Conservation (phyloP, 2,329 filamentous ascomycete species). For the Dactylellina haptotyla region DNA sequence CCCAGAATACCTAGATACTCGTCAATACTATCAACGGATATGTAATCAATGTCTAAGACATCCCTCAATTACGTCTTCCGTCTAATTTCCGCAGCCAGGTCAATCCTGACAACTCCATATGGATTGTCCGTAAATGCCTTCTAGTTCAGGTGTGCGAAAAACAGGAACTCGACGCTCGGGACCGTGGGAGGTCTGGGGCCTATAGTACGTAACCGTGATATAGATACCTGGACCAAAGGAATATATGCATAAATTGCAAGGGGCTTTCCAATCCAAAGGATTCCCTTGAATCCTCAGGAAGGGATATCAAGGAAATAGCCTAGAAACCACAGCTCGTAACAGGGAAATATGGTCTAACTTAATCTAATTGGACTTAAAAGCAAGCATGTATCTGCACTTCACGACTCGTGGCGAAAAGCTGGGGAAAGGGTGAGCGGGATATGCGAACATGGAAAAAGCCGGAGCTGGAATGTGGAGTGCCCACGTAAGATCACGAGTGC, state of each 20-base stretch:
- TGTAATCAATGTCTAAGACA: no score
- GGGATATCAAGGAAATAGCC: slow-evolving; percentile 30
- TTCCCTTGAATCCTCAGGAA: slow-evolving; percentile 2
- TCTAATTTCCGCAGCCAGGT: no score
- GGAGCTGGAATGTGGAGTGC: slow-evolving; percentile 23
- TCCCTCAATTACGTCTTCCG: no score
- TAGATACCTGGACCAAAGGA: slow-evolving; percentile 34
- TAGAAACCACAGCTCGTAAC: slow-evolving; percentile 12
- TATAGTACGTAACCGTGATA: slow-evolving; percentile 12
- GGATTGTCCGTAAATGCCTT: background rate
- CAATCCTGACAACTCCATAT: background rate
- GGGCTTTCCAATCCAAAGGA: slow-evolving; percentile 38
- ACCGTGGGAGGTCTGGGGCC: background rate
- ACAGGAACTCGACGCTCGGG: no score
- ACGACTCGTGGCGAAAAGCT: slow-evolving; percentile 36
- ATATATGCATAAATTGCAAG: slow-evolving; percentile 36
- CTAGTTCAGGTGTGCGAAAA: no score
- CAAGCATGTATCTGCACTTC: slow-evolving; percentile 13
- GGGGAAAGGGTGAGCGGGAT: slow-evolving; percentile 15
- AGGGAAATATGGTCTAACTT: slow-evolving; percentile 20
- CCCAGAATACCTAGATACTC: no score
- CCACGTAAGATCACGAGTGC: slow-evolving; percentile 29
- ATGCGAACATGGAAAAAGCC: slow-evolving; percentile 11
- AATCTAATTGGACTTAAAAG: slow-evolving; percentile 17
- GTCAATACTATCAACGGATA: no score